Percentiles rank a stretch among this genome's conserved stretches.
Conservation (phyloP, 2,329 filamentous ascomycete genomes). For the Microcyclospora pomicola region DNA sequence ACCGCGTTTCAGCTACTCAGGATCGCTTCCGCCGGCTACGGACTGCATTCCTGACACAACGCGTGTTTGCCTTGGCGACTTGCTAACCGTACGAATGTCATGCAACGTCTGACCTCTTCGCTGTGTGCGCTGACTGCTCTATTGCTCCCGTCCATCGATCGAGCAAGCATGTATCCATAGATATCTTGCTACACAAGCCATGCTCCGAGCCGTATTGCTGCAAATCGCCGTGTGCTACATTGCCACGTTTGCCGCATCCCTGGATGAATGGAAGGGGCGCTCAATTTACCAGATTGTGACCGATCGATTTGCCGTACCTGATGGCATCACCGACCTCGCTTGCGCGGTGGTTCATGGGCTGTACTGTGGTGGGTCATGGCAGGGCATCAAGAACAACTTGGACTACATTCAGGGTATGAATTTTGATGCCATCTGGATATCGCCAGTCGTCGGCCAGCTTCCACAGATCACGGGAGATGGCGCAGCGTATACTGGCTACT, state of each 20-base stretch:
- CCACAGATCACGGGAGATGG: conserved; percentile 29
- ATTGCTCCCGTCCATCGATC: no score
- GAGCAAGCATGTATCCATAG: no score
- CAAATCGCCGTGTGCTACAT: neutral
- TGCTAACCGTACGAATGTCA: no score
- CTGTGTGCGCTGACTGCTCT: no score
- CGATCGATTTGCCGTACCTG: conserved; percentile 23
- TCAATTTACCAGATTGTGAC: conserved; percentile 29
- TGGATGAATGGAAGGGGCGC: conserved; percentile 24
- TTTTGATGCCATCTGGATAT: conserved; percentile 37
- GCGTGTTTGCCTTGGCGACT: no score
- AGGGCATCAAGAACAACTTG: conserved; percentile 27
- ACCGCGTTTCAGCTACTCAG: no score
- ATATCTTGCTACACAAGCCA: no score
- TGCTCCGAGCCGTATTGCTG: neutral
- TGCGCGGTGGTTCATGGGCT: conserved; percentile 16
- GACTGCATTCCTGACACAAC: no score
- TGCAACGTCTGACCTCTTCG: conserved; percentile 4
- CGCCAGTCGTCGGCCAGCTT: conserved; percentile 31
- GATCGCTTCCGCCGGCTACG: no score
- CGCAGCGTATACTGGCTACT: conserved; percentile 37
- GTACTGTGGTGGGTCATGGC: conserved; percentile 29
- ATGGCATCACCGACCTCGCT: conserved; percentile 10
- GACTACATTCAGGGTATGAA: conserved; percentile 31
- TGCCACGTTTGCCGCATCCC: conserved; percentile 15